Evolutionary conservation across 139 green algal species (phyloP).

Genomic region (Choricystis sp.): DNA sequence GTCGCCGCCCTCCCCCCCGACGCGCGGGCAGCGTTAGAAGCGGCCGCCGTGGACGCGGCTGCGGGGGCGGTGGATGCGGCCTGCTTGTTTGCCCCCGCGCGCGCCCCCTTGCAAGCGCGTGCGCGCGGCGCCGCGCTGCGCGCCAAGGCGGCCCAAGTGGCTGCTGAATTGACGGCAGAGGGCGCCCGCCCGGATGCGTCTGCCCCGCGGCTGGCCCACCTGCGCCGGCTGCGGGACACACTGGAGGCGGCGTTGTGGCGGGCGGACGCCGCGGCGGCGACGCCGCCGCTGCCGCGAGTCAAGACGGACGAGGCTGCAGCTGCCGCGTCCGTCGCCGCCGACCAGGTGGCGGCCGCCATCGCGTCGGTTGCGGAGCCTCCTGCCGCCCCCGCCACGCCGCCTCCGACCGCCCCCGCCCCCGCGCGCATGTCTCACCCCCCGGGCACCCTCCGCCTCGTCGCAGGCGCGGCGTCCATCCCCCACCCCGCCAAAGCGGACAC

Average conservation of each 20-base stretch:
- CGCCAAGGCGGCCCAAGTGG: background rate
- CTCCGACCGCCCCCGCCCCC: background rate
- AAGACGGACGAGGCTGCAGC: no score
- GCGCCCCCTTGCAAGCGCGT: background rate
- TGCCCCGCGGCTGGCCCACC: background rate
- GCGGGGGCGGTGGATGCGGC: background rate
- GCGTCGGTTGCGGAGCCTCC: no score
- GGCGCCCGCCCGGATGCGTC: background rate
- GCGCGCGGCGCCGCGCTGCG: background rate
- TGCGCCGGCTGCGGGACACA: background rate
- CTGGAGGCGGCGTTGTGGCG: background rate
- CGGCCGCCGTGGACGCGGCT: no score
- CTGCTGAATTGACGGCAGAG: background rate
- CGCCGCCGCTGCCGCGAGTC: no score
- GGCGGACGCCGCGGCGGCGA: background rate
- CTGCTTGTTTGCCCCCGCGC: background rate
- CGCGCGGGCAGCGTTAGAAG: background rate
- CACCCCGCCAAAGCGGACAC: slow-evolving; percentile 60
- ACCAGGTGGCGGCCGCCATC: no score
- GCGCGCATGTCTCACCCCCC: background rate
- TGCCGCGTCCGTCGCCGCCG: no score
- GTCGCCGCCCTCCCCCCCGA: background rate
- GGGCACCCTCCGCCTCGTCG: slow-evolving; percentile 14
- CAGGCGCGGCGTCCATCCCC: slow-evolving; percentile 36
- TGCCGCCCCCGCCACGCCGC: background rate